Conservation (phyloP, 257 asterid genomes). For the Jacaranda mimosifolia region DNA sequence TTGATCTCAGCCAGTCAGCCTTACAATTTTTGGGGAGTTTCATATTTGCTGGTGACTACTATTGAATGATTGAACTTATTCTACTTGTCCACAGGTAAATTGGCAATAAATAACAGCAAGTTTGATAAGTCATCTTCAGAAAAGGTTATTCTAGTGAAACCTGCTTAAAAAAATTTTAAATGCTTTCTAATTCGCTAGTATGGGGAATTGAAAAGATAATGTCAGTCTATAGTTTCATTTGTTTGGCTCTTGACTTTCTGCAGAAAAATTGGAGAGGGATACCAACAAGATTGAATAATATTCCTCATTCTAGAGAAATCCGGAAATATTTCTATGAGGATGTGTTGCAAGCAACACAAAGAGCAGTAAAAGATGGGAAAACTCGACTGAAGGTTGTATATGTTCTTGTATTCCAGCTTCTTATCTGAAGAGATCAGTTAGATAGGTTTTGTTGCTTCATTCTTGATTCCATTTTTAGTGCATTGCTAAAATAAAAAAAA, state of each 20-base stretch:
- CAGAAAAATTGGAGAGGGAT: conserved; percentile 93
- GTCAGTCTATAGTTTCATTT: conserved; percentile 25
- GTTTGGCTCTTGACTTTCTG: conserved; percentile 40
- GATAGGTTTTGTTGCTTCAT: conserved; percentile 20
- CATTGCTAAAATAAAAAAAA: conserved; percentile 3
- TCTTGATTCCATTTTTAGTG: background rate
- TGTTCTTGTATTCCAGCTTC: conserved; percentile 22
- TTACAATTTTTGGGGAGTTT: background rate
- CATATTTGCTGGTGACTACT: conserved; percentile 32
- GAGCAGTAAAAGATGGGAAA: conserved; percentile 86
- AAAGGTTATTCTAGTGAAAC: conserved; percentile 51
- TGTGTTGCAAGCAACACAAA: conserved; percentile 82
- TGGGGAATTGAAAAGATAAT: conserved; percentile 15
- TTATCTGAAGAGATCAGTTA: conserved; percentile 23
- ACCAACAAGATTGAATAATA: conserved; percentile 90
- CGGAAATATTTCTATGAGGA: conserved; percentile 88
- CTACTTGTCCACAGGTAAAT: conserved; percentile 48
- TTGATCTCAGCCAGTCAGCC: background rate
- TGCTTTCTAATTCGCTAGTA: background rate
- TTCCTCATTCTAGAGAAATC: conserved; percentile 98
- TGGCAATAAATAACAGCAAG: conserved; percentile 44
- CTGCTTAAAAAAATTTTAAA: conserved; percentile 15
- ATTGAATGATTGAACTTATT: conserved; percentile 37
- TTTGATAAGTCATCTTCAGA: conserved; percentile 45
- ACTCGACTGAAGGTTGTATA: conserved; percentile 77